phyloP scores from a whole-genome alignment of 176 grass and related monocot genomes.

The Aechmea fasciata region DNA sequence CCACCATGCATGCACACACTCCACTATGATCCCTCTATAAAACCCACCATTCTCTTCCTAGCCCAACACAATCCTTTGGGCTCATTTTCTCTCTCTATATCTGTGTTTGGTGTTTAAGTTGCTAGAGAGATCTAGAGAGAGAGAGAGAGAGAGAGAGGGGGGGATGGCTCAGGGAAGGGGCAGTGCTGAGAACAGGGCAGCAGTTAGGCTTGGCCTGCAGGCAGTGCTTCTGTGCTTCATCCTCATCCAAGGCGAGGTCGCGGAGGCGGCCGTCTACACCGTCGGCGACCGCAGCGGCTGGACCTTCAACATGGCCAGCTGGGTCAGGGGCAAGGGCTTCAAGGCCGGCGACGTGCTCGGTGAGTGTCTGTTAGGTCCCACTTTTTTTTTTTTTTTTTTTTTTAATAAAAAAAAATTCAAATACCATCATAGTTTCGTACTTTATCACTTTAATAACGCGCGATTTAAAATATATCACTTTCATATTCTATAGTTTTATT shows the following conservation, averaged over 20 bases:
- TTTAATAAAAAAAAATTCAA: too few relatives aligned
- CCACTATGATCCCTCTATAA: not conserved
- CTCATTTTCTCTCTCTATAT: not conserved
- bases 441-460: too few relatives aligned
- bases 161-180: slow-evolving; percentile 38
- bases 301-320: slow-evolving; percentile 29
- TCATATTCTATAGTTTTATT: too few relatives aligned
- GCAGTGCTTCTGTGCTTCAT: slow-evolving; percentile 27
- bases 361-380: not conserved
- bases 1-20: too few relatives aligned
- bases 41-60: not conserved
- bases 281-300: slow-evolving; percentile 51
- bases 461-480: too few relatives aligned
- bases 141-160: not conserved
- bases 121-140: too few relatives aligned
- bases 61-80: not conserved
- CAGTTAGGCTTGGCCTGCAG: not conserved
- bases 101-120: too few relatives aligned
- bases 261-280: slow-evolving; percentile 39
- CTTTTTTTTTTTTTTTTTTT: not conserved
- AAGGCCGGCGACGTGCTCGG: slow-evolving; percentile 47
- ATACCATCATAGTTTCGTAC: too few relatives aligned
- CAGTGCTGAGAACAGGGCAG: slow-evolving; percentile 10
- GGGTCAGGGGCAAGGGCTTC: slow-evolving; percentile 60
- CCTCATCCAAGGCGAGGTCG: slow-evolving; percentile 22